Conservation (phyloP, 306 rosid species). For the Trifolium dubium region DNA sequence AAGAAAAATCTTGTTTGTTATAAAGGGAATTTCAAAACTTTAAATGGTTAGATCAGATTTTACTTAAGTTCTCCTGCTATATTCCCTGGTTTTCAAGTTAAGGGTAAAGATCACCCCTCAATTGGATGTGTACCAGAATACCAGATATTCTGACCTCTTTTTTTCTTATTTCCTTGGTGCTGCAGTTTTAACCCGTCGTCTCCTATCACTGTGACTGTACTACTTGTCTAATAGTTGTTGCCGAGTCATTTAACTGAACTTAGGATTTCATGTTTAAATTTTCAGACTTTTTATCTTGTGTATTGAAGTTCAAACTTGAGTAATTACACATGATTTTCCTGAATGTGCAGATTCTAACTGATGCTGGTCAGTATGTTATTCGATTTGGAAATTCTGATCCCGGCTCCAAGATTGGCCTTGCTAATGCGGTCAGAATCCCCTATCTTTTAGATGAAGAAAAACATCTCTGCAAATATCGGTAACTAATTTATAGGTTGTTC, state of each 20-base stretch:
- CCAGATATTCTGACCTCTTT: constrained; percentile 8
- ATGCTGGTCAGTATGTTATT: constrained; percentile 95
- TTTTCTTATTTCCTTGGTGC: constrained; percentile 12
- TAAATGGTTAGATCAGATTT: constrained; percentile 7
- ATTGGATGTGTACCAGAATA: constrained; percentile 11
- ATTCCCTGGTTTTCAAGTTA: constrained; percentile 13
- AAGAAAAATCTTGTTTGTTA: neutral
- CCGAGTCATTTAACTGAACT: constrained; percentile 7
- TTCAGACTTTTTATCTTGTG: constrained; percentile 21
- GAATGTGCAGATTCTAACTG: constrained; percentile 77
- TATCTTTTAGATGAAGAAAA: neutral
- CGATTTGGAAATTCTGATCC: constrained; percentile 87
- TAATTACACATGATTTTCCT: neutral
- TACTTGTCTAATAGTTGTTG: constrained; percentile 7
- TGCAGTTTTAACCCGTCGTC: constrained; percentile 2
- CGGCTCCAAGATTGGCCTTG: constrained; percentile 65
- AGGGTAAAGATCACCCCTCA: neutral
- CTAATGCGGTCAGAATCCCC: constrained; percentile 57
- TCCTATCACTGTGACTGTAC: neutral
- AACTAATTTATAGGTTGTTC: constrained; percentile 22
- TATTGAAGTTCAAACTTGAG: constrained; percentile 20
- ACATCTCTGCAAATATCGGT: neutral
- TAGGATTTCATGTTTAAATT: constrained; percentile 24
- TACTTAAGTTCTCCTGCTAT: neutral
- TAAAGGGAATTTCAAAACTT: neutral